Percentiles rank a stretch among this genome's conserved stretches.
These are phyloP conservation scores for Myochromella boudieri DNA, from an alignment of 768 basidiomycete species.

Conservation along the genomic window DNA sequence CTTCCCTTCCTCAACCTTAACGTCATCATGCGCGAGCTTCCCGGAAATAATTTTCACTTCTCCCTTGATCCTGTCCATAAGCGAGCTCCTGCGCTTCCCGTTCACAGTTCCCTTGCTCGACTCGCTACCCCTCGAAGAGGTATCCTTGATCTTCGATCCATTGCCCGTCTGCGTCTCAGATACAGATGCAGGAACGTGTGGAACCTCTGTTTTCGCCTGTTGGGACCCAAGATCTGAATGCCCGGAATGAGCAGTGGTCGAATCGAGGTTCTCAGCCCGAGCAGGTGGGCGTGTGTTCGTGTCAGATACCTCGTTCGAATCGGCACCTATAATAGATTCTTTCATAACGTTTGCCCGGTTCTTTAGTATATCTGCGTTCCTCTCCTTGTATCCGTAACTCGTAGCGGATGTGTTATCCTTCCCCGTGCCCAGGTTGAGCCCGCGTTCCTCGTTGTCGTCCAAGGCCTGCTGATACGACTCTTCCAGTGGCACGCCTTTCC, in stretches of 20 bases:
- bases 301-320: not conserved
- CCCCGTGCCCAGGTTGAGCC: conserved; percentile 5
- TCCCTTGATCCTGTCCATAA: conserved; percentile 38
- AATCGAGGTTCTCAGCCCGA: not conserved
- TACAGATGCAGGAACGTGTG: too few species aligned
- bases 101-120: conserved; percentile 4
- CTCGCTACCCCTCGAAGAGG: not conserved
- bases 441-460: conserved; percentile 17
- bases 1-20: conserved; percentile 36
- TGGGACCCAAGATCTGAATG: too few species aligned
- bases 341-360: not conserved
- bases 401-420: not conserved
- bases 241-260: not conserved
- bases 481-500: conserved; percentile 17
- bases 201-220: too few species aligned
- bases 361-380: not conserved
- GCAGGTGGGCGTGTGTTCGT: not conserved
- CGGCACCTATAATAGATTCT: not conserved
- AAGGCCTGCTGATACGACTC: conserved; percentile 18
- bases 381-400: not conserved
- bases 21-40: conserved; percentile 34
- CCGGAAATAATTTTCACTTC: conserved; percentile 39
- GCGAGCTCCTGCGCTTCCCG: conserved; percentile 22
- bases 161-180: too few species aligned
- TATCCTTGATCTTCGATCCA: conserved; percentile 6